Percentiles rank a stretch among this genome's conserved stretches.
Evolutionary conservation across 2,329 filamentous ascomycete genomes (phyloP).

Genomic region (Apiospora saccharicola): DNA sequence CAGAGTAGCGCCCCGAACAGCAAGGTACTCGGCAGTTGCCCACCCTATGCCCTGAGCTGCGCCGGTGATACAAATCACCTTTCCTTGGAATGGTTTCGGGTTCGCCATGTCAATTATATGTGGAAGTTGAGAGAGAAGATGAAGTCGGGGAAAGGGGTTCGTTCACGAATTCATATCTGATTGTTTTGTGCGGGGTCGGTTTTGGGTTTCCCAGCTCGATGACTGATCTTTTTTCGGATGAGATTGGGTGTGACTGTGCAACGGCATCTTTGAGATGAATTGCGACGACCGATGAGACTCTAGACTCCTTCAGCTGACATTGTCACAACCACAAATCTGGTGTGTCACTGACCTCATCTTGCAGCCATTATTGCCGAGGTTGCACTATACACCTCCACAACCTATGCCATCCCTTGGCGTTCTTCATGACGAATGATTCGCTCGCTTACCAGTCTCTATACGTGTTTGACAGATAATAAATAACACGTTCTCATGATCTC

Average conservation of each 20-base stretch:
- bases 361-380: background rate
- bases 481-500: background rate
- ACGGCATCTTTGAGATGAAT: no score
- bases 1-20: background rate
- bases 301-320: no score
- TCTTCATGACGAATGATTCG: background rate
- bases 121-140: background rate
- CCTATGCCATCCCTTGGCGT: background rate
- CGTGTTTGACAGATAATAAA: background rate
- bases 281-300: no score
- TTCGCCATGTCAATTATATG: background rate
- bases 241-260: background rate
- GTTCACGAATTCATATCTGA: background rate
- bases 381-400: no score
- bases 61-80: slow-evolving; percentile 12
- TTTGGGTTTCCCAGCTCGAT: background rate
- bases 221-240: slow-evolving; percentile 2
- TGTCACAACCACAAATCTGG: background rate
- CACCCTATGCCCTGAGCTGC: background rate
- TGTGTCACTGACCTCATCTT: background rate
- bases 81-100: slow-evolving; percentile 6
- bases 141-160: background rate
- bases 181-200: background rate
- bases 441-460: background rate
- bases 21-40: background rate